Conservation (phyloP, 495 filamentous ascomycete species). For the Daldinia childiae region DNA sequence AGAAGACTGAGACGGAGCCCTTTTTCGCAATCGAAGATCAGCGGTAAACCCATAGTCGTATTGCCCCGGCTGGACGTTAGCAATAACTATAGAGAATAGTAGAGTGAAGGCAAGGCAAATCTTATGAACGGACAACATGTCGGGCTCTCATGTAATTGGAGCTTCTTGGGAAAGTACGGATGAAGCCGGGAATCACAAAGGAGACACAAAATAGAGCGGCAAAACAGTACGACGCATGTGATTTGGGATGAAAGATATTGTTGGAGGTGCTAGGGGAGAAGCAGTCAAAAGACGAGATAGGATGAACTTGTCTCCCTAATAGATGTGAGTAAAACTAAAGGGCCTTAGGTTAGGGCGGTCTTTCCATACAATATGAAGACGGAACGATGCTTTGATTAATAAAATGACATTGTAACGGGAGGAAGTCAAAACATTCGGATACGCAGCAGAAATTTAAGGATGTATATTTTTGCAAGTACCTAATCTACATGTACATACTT, state of each 20-base stretch:
- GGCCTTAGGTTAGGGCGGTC: neutral
- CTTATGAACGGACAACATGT: slow-evolving; percentile 21
- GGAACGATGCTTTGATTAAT: slow-evolving; percentile 8
- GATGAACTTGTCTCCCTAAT: slow-evolving; percentile 8
- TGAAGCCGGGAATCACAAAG: slow-evolving; percentile 15
- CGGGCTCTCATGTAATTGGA: neutral
- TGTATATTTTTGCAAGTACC: slow-evolving; percentile 12
- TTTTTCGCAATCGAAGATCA: slow-evolving; percentile 35
- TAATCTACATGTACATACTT: neutral
- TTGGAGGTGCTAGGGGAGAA: neutral
- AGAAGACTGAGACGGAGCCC: slow-evolving; percentile 40
- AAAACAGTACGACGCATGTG: slow-evolving; percentile 25
- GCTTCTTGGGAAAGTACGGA: slow-evolving; percentile 1
- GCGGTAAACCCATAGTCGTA: slow-evolving; percentile 58
- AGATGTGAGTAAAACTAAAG: slow-evolving; percentile 9
- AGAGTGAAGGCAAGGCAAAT: slow-evolving; percentile 15
- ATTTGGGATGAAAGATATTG: slow-evolving; percentile 2
- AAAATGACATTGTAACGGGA: slow-evolving; percentile 7
- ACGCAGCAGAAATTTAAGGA: slow-evolving; percentile 12
- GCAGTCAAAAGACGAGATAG: neutral
- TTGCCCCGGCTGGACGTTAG: slow-evolving; percentile 26
- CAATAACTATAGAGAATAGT: slow-evolving; percentile 22
- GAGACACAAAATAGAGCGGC: slow-evolving; percentile 21
- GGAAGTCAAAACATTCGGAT: slow-evolving; percentile 27
- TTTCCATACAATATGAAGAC: slow-evolving; percentile 12